Conservation (phyloP, 164 flowering plant species). For the Kalanchoe fedtschenkoi region DNA sequence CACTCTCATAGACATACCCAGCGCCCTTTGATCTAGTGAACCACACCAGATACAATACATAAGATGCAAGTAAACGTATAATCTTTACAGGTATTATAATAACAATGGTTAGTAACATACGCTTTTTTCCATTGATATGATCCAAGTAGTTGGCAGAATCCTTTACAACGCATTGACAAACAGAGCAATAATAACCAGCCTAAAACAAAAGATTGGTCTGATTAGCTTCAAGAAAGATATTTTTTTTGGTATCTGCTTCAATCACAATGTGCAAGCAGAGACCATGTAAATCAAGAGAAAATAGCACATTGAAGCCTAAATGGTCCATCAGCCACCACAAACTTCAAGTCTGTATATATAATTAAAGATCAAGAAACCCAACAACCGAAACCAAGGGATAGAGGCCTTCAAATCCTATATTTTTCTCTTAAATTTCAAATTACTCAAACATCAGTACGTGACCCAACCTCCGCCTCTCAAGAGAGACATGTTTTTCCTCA, state of each 20-base stretch:
- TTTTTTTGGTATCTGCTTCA: constrained; percentile 15
- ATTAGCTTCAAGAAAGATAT: background rate
- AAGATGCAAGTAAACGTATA: background rate
- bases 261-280: too few species aligned
- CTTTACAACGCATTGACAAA: constrained; percentile 95
- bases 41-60: background rate
- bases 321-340: background rate
- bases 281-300: too few species aligned
- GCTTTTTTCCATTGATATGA: constrained; percentile 97
- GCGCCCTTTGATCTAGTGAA: constrained; percentile 80
- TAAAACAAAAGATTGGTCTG: constrained; percentile 19
- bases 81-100: background rate
- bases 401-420: too few species aligned
- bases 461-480: too few species aligned
- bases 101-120: constrained; percentile 27
- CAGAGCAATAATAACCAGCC: constrained; percentile 92
- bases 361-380: too few species aligned
- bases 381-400: too few species aligned
- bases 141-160: constrained; percentile 98
- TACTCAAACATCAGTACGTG: too few species aligned
- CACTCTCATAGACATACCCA: constrained; percentile 97
- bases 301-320: too few species aligned
- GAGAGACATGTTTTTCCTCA: too few species aligned
- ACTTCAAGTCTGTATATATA: too few species aligned
- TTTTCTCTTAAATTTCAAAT: too few species aligned